Base-by-base conservation (phyloP, 2,329 filamentous ascomycete species). In the Clonostachys solani region DNA sequence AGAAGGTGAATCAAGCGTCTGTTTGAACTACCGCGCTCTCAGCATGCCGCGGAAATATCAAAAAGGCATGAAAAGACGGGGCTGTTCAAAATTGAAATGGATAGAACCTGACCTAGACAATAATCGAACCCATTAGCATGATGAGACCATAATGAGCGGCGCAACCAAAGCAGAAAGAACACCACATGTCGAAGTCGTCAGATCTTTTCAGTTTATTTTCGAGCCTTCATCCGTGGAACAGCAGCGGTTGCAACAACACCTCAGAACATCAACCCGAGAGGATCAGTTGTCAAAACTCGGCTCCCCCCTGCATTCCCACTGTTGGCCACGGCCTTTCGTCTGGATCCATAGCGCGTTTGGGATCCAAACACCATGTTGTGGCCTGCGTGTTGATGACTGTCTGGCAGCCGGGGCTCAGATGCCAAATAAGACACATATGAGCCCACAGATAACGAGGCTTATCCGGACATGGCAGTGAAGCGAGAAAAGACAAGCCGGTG, bases 201-300 rank as follows among this genome's bases (percentile, higher is more conserved):
- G 84, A 78, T 87, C 83, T 88, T 87, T 87, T 86, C 82, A 87
- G 82, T 86, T 80, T 10, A 29, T 76, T 61, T 65, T 65, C 57
- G 59, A 59, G 63, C 71, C 77, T 64, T 80, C 73, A 80, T 63
- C 52, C 71, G 67, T 61, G 64, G 60, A 63, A 69, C 70, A 63
- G 57, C 74, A 69, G 62, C 75, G 77, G 78, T 65, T 80, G 71
- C 63, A 60, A 65, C 33, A 40, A 18, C 36, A 18, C 19, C 33
- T 40, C 17, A 16, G 19, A 34, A 29, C 40, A 23, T 7, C 10
- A 41, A 35, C 34, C 17, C 18, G 41, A 38, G 36, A 38, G 10
- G 36, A 18, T 18, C 36, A 38, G 23, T 29, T 18, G 36, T 38
- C 15, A 38, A 18, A 18, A 18, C 17, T n/a, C 17, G 4, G 36